phyloP scores from a whole-genome alignment of 768 basidiomycete species.

The Filobasidium wieringae region DNA sequence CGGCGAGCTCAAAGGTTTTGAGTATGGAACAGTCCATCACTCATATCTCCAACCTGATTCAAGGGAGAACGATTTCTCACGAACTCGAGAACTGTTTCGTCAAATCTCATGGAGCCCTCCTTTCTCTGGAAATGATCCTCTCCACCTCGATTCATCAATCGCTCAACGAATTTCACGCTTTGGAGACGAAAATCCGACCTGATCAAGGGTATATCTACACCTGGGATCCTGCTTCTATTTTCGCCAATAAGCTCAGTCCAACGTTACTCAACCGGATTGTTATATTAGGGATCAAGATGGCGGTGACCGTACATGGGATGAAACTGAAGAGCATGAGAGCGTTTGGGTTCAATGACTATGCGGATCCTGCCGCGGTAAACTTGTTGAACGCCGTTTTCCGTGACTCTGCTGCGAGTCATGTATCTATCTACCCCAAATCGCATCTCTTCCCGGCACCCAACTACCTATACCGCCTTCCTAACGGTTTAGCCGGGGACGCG shows the following conservation, averaged over 20 bases:
- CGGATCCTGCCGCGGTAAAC: neutral
- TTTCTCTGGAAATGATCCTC: constrained; percentile 16
- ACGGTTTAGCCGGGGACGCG: neutral
- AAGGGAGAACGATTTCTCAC: no score
- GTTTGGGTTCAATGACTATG: neutral
- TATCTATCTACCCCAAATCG: neutral
- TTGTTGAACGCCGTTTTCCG: neutral
- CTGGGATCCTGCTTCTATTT: constrained; percentile 21
- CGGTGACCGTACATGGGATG: neutral
- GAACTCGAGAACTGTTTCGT: neutral
- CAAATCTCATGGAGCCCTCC: neutral
- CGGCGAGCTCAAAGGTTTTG: no score
- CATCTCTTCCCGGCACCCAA: neutral
- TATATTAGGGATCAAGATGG: neutral
- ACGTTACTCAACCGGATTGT: constrained; percentile 11
- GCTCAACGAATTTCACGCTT: constrained; percentile 16
- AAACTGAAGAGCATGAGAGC: neutral
- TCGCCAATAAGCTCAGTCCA: constrained; percentile 11
- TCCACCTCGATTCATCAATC: constrained; percentile 3
- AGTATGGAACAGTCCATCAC: neutral
- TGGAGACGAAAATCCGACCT: neutral
- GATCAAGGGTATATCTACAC: constrained; percentile 20
- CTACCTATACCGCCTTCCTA: no score
- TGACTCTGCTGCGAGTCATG: neutral
- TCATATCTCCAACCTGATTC: neutral